Evolutionary conservation across 1,139 yeast species (phyloP), one percentile per base, ranked within the genome.

Genomic region (Yamadazyma spencermartinsiae): DNA sequence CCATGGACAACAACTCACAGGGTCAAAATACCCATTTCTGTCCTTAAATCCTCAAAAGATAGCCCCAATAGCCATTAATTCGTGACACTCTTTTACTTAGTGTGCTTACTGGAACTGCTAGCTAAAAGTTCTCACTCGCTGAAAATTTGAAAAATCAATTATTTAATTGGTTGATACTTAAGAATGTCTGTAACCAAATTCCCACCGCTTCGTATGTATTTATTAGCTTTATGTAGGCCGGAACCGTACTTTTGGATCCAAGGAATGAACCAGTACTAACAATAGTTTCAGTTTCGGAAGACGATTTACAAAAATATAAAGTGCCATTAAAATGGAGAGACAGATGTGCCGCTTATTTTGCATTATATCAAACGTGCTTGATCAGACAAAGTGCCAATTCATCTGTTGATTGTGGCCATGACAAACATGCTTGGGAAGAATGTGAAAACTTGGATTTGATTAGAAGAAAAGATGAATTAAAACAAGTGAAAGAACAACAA

Each of bases 271-370:
- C 4, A 26, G n/a, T 46, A 52, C 55, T 49, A 51, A 49, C 52
- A 27, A 11, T 28, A 31, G 6, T n/a, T 25, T 27, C 52, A 80
- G 90, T 86, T 51, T 75, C 89, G 39, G 87, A 83, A 63, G 90
- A 86, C 58, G 95, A 87, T 58, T 82, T 87, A 82, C 89, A 85
- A 65, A 75, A 82, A 55, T 72, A 84, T 63, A 79, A 82, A 62
- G 82, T 87, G 44, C 96, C 95, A 23, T 70, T 87, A 49, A 80
- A 79, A 49, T 87, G 85, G 78, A 76, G 96, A 56, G 96, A 87
- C 61, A 79, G 95, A 64, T 87, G 96, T 63, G 94, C 95, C 4
- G 75, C 82, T 23, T 72, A 86, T 55, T 75, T 83, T 55, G 85
- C 95, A 15, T 72, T 72, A 46, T 68, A 66, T 52, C 72, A 69